These are phyloP conservation scores for Scedosporium boydii DNA, from an alignment of 2,329 filamentous ascomycete genomes.

Conservation along the genomic window DNA sequence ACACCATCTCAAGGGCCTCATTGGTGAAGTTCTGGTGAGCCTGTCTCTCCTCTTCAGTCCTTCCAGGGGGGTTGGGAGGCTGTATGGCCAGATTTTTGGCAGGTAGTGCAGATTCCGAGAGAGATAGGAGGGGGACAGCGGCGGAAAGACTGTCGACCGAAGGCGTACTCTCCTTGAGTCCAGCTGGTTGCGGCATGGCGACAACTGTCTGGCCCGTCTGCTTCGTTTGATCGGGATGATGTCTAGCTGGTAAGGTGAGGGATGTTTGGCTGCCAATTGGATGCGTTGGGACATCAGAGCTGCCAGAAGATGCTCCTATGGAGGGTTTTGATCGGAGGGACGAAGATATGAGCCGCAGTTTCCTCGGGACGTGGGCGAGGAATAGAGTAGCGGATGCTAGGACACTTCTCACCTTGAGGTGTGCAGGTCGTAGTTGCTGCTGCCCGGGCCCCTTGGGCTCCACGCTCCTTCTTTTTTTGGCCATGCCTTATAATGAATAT, in stretches of 20 bases:
- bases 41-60: constrained; percentile 22
- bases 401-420: neutral
- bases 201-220: neutral
- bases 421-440: neutral
- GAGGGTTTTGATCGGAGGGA: neutral
- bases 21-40: constrained; percentile 61
- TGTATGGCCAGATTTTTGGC: constrained; percentile 5
- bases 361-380: neutral
- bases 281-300: neutral
- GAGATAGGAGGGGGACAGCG: neutral
- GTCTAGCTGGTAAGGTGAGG: neutral
- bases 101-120: neutral
- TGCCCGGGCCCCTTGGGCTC: neutral
- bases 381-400: neutral
- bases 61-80: constrained; percentile 8
- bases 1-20: constrained; percentile 78
- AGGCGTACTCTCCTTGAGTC: neutral
- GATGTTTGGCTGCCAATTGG: neutral
- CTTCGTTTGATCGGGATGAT: neutral
- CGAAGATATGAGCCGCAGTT: neutral
- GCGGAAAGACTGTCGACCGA: neutral
- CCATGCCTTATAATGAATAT: neutral
- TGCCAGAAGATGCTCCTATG: neutral
- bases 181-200: neutral
- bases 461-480: constrained; percentile 1